Evolutionary conservation across 2,329 filamentous ascomycete species (phyloP).

Genomic region (Diaporthe aspalathi): DNA sequence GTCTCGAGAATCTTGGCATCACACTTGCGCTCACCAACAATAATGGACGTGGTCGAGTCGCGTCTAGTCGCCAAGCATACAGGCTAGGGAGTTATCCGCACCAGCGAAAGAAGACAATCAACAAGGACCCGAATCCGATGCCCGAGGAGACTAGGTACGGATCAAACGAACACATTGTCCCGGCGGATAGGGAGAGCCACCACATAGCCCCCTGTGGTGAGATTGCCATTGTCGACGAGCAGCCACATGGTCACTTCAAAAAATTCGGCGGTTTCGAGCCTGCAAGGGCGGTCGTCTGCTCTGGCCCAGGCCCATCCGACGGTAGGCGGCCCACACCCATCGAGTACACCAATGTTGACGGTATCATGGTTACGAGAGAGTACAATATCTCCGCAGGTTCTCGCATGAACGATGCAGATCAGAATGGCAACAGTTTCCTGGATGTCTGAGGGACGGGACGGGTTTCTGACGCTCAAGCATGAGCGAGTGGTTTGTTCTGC

Average conservation of each 20-base stretch:
- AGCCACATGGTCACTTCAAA: not conserved
- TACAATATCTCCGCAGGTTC: constrained; percentile 1
- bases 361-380: constrained; percentile 5
- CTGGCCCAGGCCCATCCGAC: not conserved
- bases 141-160: constrained; percentile 3
- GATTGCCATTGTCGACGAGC: not conserved
- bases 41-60: not conserved
- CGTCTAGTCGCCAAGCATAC: not conserved
- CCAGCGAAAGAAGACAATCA: not conserved
- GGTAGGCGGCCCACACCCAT: not conserved
- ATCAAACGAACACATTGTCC: constrained; percentile 23
- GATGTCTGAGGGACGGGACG: not conserved
- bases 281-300: not conserved
- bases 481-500: too few species aligned
- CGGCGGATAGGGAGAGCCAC: not conserved
- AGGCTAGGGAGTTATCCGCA: constrained; percentile 13
- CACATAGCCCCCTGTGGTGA: not conserved
- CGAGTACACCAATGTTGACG: not conserved
- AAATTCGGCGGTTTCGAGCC: not conserved
- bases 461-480: not conserved
- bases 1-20: constrained; percentile 43
- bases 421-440: not conserved
- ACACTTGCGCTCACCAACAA: not conserved
- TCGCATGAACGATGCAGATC: not conserved
- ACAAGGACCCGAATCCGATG: constrained; percentile 1